Percentiles rank a stretch among this genome's conserved stretches.
These are phyloP conservation scores for Breviolum minutum DNA, from an alignment of 73 alveolate species.

Conservation along the genomic window DNA sequence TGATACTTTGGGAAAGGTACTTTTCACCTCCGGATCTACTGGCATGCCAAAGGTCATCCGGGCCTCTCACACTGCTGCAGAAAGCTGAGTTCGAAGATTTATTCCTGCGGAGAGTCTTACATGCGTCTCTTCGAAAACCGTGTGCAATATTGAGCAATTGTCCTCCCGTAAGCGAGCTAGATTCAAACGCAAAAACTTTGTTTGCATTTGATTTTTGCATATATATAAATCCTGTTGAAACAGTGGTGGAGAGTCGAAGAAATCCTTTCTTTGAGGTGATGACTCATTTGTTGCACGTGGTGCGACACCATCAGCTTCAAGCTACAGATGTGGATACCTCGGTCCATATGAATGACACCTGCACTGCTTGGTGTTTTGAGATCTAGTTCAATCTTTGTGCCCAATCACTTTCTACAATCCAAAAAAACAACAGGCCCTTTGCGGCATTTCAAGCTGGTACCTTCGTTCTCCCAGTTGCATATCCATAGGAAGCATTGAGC, in stretches of 20 bases:
- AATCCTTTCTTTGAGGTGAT: background rate
- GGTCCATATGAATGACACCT: background rate
- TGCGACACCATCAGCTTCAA: conserved; percentile 41
- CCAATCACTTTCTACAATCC: background rate
- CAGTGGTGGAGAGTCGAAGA: too few relatives aligned
- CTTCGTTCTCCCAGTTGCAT: background rate
- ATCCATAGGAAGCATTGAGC: background rate
- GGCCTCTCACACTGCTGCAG: conserved; percentile 28
- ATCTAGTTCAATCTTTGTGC: too few relatives aligned
- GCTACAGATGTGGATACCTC: conserved; percentile 15
- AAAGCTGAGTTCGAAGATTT: background rate
- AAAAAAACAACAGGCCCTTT: background rate
- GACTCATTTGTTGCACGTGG: conserved; percentile 58
- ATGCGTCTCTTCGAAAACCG: too few relatives aligned
- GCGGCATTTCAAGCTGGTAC: too few relatives aligned
- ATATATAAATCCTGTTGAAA: too few relatives aligned
- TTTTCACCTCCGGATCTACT: conserved; percentile 56
- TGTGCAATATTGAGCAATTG: too few relatives aligned
- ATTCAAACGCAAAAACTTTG: too few relatives aligned
- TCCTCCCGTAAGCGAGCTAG: too few relatives aligned
- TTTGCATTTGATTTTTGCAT: too few relatives aligned
- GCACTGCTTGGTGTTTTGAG: too few relatives aligned
- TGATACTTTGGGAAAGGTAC: background rate
- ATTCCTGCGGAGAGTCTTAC: too few relatives aligned
- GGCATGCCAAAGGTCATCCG: conserved; percentile 49